These are phyloP conservation scores for Coniella vitis DNA, from an alignment of 2,329 filamentous ascomycete genomes.

Conservation along the genomic window DNA sequence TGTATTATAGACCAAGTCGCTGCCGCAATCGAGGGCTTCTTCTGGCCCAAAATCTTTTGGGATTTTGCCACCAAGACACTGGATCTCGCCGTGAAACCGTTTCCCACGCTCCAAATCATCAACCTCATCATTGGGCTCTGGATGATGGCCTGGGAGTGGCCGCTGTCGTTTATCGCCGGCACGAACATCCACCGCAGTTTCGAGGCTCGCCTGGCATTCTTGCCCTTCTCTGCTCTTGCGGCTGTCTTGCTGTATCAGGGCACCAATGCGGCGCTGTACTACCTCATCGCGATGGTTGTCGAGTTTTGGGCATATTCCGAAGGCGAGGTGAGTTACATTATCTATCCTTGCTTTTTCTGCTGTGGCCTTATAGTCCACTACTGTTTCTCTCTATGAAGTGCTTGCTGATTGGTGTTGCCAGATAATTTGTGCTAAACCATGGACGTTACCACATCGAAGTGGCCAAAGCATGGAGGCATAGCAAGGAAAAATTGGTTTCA, in stretches of 20 bases:
- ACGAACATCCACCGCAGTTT: constrained; percentile 77
- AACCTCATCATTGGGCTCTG: constrained; percentile 77
- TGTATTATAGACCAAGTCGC: constrained; percentile 67
- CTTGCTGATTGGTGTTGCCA: constrained; percentile 24
- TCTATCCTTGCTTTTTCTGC: no score
- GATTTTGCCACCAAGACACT: constrained; percentile 91
- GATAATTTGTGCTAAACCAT: constrained; percentile 63
- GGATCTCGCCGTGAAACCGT: constrained; percentile 74
- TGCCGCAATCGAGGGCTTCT: constrained; percentile 78
- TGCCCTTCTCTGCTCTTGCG: constrained; percentile 70
- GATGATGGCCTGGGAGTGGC: constrained; percentile 87
- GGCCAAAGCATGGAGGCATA: constrained; percentile 17
- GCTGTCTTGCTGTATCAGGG: constrained; percentile 82
- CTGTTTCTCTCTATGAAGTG: no score
- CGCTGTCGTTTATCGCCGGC: constrained; percentile 69
- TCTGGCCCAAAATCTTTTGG: constrained; percentile 99
- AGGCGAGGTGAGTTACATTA: constrained; percentile 69
- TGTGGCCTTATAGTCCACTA: no score
- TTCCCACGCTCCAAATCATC: constrained; percentile 84
- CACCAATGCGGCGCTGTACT: constrained; percentile 89
- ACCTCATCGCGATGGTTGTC: constrained; percentile 73
- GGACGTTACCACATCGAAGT: constrained; percentile 58
- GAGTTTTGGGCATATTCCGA: constrained; percentile 98
- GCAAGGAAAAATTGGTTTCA: no score
- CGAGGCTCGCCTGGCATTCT: constrained; percentile 73